These are phyloP conservation scores for Cutaneotrichosporon cavernicola DNA, from an alignment of 1,284 basidiomycete genomes.

Conservation along the genomic window DNA sequence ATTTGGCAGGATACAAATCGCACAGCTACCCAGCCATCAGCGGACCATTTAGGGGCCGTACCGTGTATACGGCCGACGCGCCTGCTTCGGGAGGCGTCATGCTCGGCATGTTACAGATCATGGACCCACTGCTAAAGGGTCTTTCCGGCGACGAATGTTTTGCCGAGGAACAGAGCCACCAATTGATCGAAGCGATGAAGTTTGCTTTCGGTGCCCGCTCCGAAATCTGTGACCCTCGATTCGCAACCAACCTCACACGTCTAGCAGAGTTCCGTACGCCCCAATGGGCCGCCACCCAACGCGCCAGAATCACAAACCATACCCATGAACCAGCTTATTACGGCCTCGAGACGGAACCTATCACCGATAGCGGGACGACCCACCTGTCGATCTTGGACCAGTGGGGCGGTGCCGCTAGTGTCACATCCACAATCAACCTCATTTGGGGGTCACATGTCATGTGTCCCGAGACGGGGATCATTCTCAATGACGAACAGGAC, in stretches of 20 bases:
- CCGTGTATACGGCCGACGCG: constrained; percentile 77
- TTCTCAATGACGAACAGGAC: constrained; percentile 82
- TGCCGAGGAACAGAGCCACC: constrained; percentile 42
- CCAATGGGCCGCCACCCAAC: constrained; percentile 63
- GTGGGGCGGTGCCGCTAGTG: constrained; percentile 76
- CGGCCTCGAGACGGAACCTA: constrained; percentile 73
- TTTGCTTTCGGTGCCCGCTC: constrained; percentile 60
- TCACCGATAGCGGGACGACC: constrained; percentile 84
- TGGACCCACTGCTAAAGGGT: constrained; percentile 32
- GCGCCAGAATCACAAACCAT: constrained; percentile 58
- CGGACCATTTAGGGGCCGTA: constrained; percentile 72
- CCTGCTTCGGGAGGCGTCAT: constrained; percentile 60
- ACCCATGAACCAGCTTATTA: constrained; percentile 82
- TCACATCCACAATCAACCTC: constrained; percentile 84
- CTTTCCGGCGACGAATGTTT: constrained; percentile 12
- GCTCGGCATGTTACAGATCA: constrained; percentile 48
- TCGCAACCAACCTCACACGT: constrained; percentile 54
- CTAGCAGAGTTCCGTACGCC: constrained; percentile 71
- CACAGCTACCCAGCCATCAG: constrained; percentile 70
- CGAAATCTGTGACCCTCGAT: constrained; percentile 71
- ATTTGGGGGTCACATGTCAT: constrained; percentile 80
- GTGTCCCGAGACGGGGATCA: constrained; percentile 78
- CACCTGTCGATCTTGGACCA: constrained; percentile 78
- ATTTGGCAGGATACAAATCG: constrained; percentile 61
- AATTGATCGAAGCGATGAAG: constrained; percentile 57